Conservation (phyloP, 2,329 filamentous ascomycete genomes). For the Penicillium nordicum region DNA sequence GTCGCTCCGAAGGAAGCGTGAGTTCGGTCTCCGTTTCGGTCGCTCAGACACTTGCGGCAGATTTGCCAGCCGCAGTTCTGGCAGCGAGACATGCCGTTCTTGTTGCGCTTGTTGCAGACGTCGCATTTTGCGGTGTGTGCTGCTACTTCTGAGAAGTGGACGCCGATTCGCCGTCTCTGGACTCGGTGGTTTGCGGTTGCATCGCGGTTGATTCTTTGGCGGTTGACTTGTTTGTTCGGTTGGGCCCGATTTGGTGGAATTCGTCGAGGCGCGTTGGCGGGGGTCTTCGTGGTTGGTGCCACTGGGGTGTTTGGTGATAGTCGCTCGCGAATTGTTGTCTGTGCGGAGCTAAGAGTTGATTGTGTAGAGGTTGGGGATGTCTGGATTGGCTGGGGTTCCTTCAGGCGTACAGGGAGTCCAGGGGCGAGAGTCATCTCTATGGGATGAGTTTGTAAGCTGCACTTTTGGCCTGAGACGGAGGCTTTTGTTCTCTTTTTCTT, state of each 20-base stretch:
- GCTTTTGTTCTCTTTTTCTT: not conserved
- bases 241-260: not conserved
- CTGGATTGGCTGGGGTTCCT: not conserved
- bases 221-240: not conserved
- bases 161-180: slow-evolving; percentile 2
- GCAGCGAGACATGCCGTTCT: slow-evolving; percentile 14
- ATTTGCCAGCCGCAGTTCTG: slow-evolving; percentile 15
- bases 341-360: not conserved
- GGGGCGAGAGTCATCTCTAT: not conserved
- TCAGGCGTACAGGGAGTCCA: not conserved
- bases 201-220: not conserved
- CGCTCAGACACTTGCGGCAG: slow-evolving; percentile 9
- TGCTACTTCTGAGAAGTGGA: slow-evolving; percentile 12
- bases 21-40: slow-evolving; percentile 5
- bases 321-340: not conserved
- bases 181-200: not conserved
- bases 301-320: not conserved
- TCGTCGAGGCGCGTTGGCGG: not conserved
- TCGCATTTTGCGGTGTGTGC: slow-evolving; percentile 18
- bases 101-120: slow-evolving; percentile 13
- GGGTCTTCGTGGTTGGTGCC: not conserved
- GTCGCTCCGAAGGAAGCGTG: slow-evolving; percentile 6
- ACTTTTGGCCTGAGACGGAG: not conserved
- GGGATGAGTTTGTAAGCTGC: not conserved
- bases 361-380: not conserved